These are phyloP conservation scores for Closterium sp. DNA, from an alignment of 139 green algal species.

Conservation along the genomic window DNA sequence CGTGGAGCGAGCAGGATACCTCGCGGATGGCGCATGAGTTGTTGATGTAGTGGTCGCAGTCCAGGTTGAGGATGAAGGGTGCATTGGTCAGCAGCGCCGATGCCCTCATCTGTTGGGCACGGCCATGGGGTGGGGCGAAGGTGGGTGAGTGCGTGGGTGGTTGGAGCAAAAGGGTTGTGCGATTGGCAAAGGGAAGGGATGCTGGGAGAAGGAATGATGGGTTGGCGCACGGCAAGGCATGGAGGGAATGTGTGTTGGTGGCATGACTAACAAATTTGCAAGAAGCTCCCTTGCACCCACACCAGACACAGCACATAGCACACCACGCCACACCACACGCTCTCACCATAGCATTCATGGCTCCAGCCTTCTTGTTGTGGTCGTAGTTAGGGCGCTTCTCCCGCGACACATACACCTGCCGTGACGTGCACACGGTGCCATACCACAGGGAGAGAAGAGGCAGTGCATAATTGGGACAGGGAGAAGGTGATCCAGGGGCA, in stretches of 20 bases:
- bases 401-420: constrained; percentile 35
- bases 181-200: too few relatives aligned
- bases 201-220: too few relatives aligned
- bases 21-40: constrained; percentile 35
- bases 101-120: constrained; percentile 16
- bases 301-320: too few relatives aligned
- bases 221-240: background rate
- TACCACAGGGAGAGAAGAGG: background rate
- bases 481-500: background rate
- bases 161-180: too few relatives aligned
- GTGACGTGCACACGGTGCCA: background rate
- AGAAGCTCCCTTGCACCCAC: too few relatives aligned
- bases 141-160: too few relatives aligned
- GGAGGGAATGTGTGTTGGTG: too few relatives aligned
- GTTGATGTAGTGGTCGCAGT: constrained; percentile 52
- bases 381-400: constrained; percentile 40
- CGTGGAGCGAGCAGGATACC: too few relatives aligned
- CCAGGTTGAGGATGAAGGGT: constrained; percentile 45
- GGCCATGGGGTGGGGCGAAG: too few relatives aligned
- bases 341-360: constrained; percentile 37
- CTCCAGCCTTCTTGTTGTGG: constrained; percentile 49
- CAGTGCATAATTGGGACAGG: background rate
- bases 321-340: background rate
- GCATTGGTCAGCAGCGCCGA: constrained; percentile 39
- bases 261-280: too few relatives aligned